phyloP scores from a whole-genome alignment of 306 rosid genomes.

The Fagus sylvatica region DNA sequence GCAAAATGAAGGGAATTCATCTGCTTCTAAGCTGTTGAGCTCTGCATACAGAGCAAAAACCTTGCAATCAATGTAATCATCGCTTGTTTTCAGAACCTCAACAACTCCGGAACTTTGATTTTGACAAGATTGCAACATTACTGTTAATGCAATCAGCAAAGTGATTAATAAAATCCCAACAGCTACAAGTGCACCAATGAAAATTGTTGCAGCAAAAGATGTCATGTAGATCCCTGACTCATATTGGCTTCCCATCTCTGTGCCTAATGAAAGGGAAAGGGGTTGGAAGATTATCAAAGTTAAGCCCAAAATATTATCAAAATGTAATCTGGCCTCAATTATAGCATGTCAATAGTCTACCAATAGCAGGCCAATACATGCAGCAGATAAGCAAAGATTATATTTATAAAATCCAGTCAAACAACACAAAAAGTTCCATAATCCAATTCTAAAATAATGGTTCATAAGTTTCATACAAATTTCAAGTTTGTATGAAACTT shows the following conservation, averaged over 20 bases:
- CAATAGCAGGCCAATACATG: background rate
- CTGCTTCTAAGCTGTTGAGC: slow-evolving; percentile 60
- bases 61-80: slow-evolving; percentile 57
- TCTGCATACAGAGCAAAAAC: slow-evolving; percentile 53
- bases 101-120: slow-evolving; percentile 49
- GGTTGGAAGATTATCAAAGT: slow-evolving; percentile 23
- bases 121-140: slow-evolving; percentile 85
- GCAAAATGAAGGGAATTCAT: slow-evolving; percentile 55
- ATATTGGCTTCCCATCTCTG: slow-evolving; percentile 66
- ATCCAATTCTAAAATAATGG: background rate
- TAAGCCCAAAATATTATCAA: background rate
- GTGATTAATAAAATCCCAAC: slow-evolving; percentile 60
- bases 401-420: too few relatives aligned
- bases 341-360: background rate
- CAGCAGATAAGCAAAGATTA: background rate
- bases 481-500: background rate
- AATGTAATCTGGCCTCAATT: background rate
- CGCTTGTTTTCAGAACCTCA: slow-evolving; percentile 37
- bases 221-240: slow-evolving; percentile 84
- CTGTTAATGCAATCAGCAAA: slow-evolving; percentile 55
- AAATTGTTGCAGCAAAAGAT: slow-evolving; percentile 61
- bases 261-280: slow-evolving; percentile 30
- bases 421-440: background rate
- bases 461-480: background rate
- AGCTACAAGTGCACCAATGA: slow-evolving; percentile 55